Evolutionary conservation across 202 grass and related monocot species (phyloP).

Genomic region (Miscanthus sacchariflorus): DNA sequence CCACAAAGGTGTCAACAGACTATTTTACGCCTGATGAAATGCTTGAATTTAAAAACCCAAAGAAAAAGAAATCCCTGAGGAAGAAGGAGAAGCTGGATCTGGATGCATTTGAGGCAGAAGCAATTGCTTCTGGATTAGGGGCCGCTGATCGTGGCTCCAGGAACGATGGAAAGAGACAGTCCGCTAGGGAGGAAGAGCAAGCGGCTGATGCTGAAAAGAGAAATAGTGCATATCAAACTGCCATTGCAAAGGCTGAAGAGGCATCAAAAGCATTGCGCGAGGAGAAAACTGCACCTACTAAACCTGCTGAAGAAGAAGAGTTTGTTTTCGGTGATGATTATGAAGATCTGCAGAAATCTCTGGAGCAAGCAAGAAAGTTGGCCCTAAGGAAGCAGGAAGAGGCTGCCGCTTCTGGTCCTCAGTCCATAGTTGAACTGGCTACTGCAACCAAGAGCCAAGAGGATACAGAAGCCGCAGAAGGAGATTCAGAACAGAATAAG

Average conservation of each 20-base stretch:
- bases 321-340: conserved; percentile 94
- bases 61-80: conserved; percentile 99
- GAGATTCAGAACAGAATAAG: conserved; percentile 69
- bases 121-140: conserved; percentile 82
- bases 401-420: conserved; percentile 56
- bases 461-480: conserved; percentile 48
- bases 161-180: conserved; percentile 66
- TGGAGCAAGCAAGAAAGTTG: conserved; percentile 90
- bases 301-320: conserved; percentile 57
- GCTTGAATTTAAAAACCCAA: conserved; percentile 96
- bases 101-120: conserved; percentile 90
- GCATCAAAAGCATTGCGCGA: conserved; percentile 73
- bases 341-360: conserved; percentile 82
- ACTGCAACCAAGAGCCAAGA: conserved; percentile 64
- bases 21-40: conserved; percentile 91
- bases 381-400: conserved; percentile 75
- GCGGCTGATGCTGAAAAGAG: conserved; percentile 76
- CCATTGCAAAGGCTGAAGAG: conserved; percentile 82
- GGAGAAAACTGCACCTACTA: conserved; percentile 56
- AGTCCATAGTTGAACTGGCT: conserved; percentile 59
- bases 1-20: conserved; percentile 69
- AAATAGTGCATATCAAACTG: conserved; percentile 74
- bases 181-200: conserved; percentile 71
- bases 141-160: conserved; percentile 85
- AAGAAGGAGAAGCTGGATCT: conserved; percentile 95